Evolutionary conservation across 73 alveolate genomes (phyloP).

Genomic region (Loxodes magnus): DNA sequence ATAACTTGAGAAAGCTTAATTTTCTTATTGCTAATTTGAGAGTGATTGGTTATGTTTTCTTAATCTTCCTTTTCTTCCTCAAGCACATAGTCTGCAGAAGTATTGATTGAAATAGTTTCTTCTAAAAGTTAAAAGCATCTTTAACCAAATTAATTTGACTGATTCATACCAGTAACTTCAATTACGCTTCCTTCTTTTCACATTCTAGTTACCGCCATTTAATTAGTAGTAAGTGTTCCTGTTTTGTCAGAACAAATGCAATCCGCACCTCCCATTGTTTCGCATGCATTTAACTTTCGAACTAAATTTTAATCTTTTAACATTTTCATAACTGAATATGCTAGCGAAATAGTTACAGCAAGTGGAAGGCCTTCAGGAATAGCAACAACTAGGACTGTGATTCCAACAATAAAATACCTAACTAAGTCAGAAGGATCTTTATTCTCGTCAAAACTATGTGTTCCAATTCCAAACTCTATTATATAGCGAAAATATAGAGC

Average conservation of each 20-base stretch:
- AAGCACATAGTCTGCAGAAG: too few relatives aligned
- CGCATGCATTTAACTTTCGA: conserved; percentile 61
- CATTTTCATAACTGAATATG: conserved; percentile 91
- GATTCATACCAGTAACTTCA: background rate
- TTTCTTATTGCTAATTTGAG: too few relatives aligned
- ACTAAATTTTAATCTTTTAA: conserved; percentile 82
- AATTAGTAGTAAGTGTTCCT: conserved; percentile 68
- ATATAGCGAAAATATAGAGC: conserved; percentile 54
- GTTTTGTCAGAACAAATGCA: conserved; percentile 73
- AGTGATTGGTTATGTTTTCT: too few relatives aligned
- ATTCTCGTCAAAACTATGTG: background rate
- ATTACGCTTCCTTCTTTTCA: background rate
- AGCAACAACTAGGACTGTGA: conserved; percentile 85
- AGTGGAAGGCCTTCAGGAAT: conserved; percentile 98
- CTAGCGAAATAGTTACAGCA: conserved; percentile 90
- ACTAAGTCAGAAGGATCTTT: conserved; percentile 30
- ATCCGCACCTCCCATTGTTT: conserved; percentile 90
- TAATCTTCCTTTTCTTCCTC: too few relatives aligned
- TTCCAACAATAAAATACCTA: conserved; percentile 62
- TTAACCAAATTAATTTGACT: too few relatives aligned
- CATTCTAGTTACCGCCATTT: conserved; percentile 57
- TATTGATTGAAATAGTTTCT: background rate
- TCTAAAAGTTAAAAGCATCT: background rate
- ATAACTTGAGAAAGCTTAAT: too few relatives aligned
- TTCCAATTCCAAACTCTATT: conserved; percentile 37